A percentile compares a stretch with the other conserved stretches of the same genome.
phyloP scores from a whole-genome alignment of 257 asterid genomes.

The Solanum tacnaense region DNA sequence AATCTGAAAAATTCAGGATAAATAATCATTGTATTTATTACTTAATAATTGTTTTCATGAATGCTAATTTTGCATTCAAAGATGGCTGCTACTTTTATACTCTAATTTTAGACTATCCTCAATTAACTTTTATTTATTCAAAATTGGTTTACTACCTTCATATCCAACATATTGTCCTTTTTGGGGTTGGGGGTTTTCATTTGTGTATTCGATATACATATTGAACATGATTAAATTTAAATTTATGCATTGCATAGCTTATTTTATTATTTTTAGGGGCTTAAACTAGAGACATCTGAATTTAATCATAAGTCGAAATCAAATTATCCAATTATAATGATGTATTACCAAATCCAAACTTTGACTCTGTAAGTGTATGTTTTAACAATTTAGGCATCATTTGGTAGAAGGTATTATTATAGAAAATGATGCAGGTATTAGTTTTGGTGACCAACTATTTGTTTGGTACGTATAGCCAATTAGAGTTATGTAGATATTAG shows the following conservation, averaged over 20 bases:
- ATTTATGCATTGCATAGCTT: fast-evolving
- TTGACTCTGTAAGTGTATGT: not conserved
- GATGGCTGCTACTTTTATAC: not conserved
- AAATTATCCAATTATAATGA: not conserved
- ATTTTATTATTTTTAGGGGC: not conserved
- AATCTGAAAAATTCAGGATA: not conserved
- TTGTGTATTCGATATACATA: fast-evolving
- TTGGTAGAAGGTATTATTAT: not conserved
- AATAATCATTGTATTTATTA: not conserved
- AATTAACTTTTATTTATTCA: not conserved
- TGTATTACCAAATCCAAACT: not conserved
- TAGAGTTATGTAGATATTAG: not conserved
- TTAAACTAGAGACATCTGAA: not conserved
- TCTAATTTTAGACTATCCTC: not conserved
- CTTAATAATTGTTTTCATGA: not conserved
- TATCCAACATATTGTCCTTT: not conserved
- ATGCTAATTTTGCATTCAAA: not conserved
- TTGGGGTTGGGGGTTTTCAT: not conserved
- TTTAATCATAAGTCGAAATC: not conserved
- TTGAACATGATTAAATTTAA: not conserved
- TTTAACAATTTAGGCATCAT: not conserved
- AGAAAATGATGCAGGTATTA: not conserved
- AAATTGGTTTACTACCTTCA: not conserved
- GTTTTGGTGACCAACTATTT: not conserved
- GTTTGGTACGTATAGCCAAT: too few relatives aligned